Evolutionary conservation across 1,284 basidiomycete genomes (phyloP).

Genomic region (Ceratobasidium sp.): DNA sequence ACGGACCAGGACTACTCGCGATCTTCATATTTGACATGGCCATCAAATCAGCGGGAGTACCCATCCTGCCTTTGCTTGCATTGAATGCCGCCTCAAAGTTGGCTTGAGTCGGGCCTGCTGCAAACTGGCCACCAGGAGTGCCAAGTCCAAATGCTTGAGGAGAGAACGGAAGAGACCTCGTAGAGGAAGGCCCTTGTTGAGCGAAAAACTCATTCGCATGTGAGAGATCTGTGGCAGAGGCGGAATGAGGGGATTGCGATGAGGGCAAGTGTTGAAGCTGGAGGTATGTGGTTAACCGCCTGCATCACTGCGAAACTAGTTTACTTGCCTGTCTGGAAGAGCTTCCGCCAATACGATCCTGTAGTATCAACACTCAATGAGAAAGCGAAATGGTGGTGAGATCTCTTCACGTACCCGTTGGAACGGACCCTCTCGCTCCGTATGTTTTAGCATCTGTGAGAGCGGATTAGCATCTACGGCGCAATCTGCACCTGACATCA

Average conservation of each 20-base stretch:
- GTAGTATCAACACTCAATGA: slow-evolving; percentile 8
- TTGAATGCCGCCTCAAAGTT: slow-evolving; percentile 41
- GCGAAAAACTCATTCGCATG: slow-evolving; percentile 82
- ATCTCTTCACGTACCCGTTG: slow-evolving; percentile 65
- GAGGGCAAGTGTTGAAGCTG: slow-evolving; percentile 77
- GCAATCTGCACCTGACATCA: slow-evolving; percentile 92
- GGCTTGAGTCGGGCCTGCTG: slow-evolving; percentile 42
- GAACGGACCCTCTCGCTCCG: slow-evolving; percentile 87
- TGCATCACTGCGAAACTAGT: neutral
- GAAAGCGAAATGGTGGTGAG: slow-evolving; percentile 22
- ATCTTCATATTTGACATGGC: slow-evolving; percentile 34
- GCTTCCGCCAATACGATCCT: slow-evolving; percentile 73
- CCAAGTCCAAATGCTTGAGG: slow-evolving; percentile 50
- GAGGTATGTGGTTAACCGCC: neutral
- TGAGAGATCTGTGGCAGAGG: slow-evolving; percentile 69
- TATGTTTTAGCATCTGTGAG: slow-evolving; percentile 89
- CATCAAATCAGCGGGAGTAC: slow-evolving; percentile 31
- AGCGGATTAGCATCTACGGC: slow-evolving; percentile 85
- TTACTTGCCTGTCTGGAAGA: slow-evolving; percentile 68
- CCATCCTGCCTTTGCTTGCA: slow-evolving; percentile 32
- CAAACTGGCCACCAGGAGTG: slow-evolving; percentile 51
- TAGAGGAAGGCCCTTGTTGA: slow-evolving; percentile 46
- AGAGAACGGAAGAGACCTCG: slow-evolving; percentile 47
- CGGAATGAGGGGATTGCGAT: slow-evolving; percentile 53
- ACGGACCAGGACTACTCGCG: slow-evolving; percentile 4